Conservation (phyloP, 2,329 filamentous ascomycete genomes). For the Clonostachys chloroleuca region DNA sequence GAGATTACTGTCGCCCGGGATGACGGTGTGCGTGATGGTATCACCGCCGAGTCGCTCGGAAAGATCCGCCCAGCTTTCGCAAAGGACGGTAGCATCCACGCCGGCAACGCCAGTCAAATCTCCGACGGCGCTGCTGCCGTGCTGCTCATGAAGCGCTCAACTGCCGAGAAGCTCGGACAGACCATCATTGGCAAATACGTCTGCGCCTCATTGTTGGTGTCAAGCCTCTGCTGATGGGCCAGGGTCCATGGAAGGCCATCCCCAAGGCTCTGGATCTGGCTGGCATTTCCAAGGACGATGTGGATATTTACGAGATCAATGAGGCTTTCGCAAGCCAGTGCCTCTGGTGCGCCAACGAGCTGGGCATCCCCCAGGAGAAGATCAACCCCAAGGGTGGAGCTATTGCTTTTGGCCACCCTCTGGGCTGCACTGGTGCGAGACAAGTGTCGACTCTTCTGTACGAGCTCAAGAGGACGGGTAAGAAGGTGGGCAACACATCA, state of each 20-base stretch:
- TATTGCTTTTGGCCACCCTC: constrained; percentile 92
- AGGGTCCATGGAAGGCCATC: constrained; percentile 94
- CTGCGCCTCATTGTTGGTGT: constrained; percentile 80
- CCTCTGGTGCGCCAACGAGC: constrained; percentile 86
- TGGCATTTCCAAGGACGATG: constrained; percentile 80
- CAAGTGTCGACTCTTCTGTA: constrained; percentile 91
- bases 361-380: constrained; percentile 78
- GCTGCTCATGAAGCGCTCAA: constrained; percentile 90
- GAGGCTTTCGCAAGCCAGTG: constrained; percentile 97
- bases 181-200: constrained; percentile 91
- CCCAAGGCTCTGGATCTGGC: constrained; percentile 86
- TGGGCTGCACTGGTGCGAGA: constrained; percentile 89
- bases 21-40: constrained; percentile 80
- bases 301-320: constrained; percentile 98
- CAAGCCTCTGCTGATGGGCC: constrained; percentile 89
- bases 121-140: constrained; percentile 95
- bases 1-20: constrained; percentile 80
- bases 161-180: constrained; percentile 83
- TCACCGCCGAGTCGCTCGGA: constrained; percentile 81
- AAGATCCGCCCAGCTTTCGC: constrained; percentile 91
- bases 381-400: constrained; percentile 97
- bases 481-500: constrained; percentile 86
- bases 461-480: constrained; percentile 77
- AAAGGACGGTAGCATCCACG: constrained; percentile 90
- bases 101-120: constrained; percentile 93